phyloP scores from a whole-genome alignment of 148 eudicot species.

The Bassia scoparia region DNA sequence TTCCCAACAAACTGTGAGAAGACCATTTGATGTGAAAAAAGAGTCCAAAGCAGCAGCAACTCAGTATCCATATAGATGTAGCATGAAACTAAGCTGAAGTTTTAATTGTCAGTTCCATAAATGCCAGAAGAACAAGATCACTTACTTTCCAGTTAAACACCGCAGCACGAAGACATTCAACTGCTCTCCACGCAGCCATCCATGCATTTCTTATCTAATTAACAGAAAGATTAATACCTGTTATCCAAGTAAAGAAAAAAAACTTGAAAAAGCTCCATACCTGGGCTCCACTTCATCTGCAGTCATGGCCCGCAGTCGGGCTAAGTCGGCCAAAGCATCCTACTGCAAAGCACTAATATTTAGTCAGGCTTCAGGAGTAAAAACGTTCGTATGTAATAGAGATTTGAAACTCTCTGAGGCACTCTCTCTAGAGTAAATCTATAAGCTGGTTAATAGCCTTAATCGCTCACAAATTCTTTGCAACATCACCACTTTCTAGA shows the following conservation, averaged over 20 bases:
- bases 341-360: constrained; percentile 73
- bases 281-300: constrained; percentile 97
- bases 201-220: constrained; percentile 68
- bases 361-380: constrained; percentile 86
- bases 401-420: constrained; percentile 83
- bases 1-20: too few species aligned
- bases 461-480: constrained; percentile 90
- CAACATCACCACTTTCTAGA: constrained; percentile 71
- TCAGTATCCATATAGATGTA: not conserved
- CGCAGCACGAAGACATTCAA: constrained; percentile 92
- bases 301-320: constrained; percentile 93
- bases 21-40: not conserved
- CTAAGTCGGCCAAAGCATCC: constrained; percentile 92
- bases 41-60: not conserved
- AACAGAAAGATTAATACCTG: constrained; percentile 14
- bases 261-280: constrained; percentile 27
- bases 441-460: constrained; percentile 92
- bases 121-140: constrained; percentile 1
- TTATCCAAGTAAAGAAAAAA: not conserved
- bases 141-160: constrained; percentile 89
- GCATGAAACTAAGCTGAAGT: not conserved
- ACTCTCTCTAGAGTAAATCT: constrained; percentile 83
- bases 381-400: constrained; percentile 73
- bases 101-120: not conserved
- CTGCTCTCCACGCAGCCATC: constrained; percentile 81